Base-by-base conservation (phyloP, 208 protist species). In the Acanthamoeba royreba region DNA sequence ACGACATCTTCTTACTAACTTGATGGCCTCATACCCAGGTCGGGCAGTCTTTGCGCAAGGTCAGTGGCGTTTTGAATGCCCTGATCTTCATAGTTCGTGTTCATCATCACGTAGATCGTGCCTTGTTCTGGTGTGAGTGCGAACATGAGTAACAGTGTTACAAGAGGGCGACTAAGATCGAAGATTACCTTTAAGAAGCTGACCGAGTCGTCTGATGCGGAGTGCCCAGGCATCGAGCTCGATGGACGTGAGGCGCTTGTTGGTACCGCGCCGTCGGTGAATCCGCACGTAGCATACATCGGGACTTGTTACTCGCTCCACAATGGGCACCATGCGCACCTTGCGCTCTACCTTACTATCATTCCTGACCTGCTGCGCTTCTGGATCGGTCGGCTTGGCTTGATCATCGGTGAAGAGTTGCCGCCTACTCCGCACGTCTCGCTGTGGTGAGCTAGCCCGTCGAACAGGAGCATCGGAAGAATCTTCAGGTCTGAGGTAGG, bases 51-150 rank as follows among this genome's bases (percentile, higher is more conserved):
- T 19, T 77, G 35, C 1, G 86, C 86, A 22, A 92, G 52, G 35
- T 47, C 43, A 8, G n/a, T 55, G 7, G 86, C 86, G 61, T 92
- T 92, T 7, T 79, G 52, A n/a, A 92, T 92, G 86, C 86, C 46
- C 61, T 92, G 86, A 43, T 92, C 86, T 43, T 92, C 86, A 33
- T 49, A 92, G 61, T 92, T 92, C 38, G 86, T 79, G 58, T 92
- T 92, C 86, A 81, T 43, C 69, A 81, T 81, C 69, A 81, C 86
- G n/a, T 31, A 92, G 86, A 66, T 58, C 19, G 11, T 5, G 31
- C 86, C 35, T 13, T 86, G 40, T 33, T 33, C 46, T 52, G 72
- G 8, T 49, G 5, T n/a, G n/a, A n/a, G 72, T 28, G 33, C 43
- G 22, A 77, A 43, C 11, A n/a, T 9, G 13, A 17, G 13, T 22